Evolutionary conservation across 2,329 filamentous ascomycete genomes (phyloP).

Genomic region (Pseudonectria foliicola): DNA sequence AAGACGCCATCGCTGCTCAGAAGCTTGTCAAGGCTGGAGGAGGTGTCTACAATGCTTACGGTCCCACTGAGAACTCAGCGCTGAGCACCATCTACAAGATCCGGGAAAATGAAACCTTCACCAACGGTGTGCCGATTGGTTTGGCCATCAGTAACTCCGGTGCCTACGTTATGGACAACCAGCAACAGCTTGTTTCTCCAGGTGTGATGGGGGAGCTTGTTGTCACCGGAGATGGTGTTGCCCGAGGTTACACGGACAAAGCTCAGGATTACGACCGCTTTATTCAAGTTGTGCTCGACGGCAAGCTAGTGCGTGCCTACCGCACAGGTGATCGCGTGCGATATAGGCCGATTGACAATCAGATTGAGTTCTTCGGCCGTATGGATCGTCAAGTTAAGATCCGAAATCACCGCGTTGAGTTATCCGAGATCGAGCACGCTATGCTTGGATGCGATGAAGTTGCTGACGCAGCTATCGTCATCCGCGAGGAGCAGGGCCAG

Average conservation of each 20-base stretch:
- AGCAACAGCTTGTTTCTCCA: slow-evolving; percentile 14
- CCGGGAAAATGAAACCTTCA: background rate
- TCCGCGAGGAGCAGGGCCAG: slow-evolving; percentile 2
- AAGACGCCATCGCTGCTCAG: slow-evolving; percentile 3
- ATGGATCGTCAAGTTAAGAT: slow-evolving; percentile 24
- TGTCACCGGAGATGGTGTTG: slow-evolving; percentile 19
- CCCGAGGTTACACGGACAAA: slow-evolving; percentile 14
- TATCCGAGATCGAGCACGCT: slow-evolving; percentile 19
- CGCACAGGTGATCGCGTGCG: slow-evolving; percentile 20
- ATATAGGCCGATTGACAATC: slow-evolving; percentile 11
- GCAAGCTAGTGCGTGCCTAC: slow-evolving; percentile 11
- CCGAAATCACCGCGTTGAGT: slow-evolving; percentile 22
- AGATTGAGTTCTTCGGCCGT: slow-evolving; percentile 22
- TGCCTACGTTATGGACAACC: slow-evolving; percentile 17
- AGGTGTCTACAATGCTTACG: slow-evolving; percentile 8
- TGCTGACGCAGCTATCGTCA: slow-evolving; percentile 12
- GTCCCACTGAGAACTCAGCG: slow-evolving; percentile 14
- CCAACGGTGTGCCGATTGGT: slow-evolving; percentile 15
- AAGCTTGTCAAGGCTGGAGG: slow-evolving; percentile 1
- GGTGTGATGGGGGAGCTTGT: slow-evolving; percentile 23
- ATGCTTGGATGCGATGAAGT: slow-evolving; percentile 9
- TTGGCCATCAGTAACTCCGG: slow-evolving; percentile 14
- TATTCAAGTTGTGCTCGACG: slow-evolving; percentile 6
- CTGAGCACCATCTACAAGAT: slow-evolving; percentile 5
- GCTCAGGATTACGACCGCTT: slow-evolving; percentile 10